Conservation (phyloP, 2,329 filamentous ascomycete genomes). For the Monilinia laxa region DNA sequence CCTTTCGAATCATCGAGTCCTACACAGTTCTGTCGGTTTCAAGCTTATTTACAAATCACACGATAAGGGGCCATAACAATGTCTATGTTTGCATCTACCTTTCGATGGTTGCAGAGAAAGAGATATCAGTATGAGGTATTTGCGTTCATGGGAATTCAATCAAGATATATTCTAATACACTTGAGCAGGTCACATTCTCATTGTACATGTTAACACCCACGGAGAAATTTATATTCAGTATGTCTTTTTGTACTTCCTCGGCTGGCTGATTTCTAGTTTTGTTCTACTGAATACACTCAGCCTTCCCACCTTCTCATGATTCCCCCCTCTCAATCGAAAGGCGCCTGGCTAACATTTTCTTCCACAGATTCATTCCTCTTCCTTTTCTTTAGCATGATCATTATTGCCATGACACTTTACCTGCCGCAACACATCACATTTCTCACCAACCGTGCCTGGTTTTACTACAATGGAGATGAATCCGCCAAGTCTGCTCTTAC, state of each 20-base stretch:
- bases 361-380: conserved; percentile 84
- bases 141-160: background rate
- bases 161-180: conserved; percentile 53
- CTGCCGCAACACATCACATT: conserved; percentile 86
- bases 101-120: conserved; percentile 90
- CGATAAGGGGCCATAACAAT: conserved; percentile 28
- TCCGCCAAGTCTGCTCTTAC: conserved; percentile 41
- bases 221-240: conserved; percentile 98
- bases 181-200: conserved; percentile 93
- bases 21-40: too few relatives aligned
- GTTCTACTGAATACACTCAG: conserved; percentile 2
- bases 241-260: conserved; percentile 39
- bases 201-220: conserved; percentile 96
- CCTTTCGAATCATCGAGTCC: too few relatives aligned
- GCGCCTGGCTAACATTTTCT: conserved; percentile 16
- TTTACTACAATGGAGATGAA: conserved; percentile 88
- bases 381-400: conserved; percentile 80
- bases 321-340: background rate
- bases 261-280: background rate
- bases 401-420: conserved; percentile 86
- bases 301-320: background rate
- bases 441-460: conserved; percentile 82
- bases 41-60: background rate
- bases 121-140: conserved; percentile 85
- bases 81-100: conserved; percentile 46